These are phyloP conservation scores for Pythium vanterpoolii DNA, from an alignment of 352 stramenopile genomes.

Conservation along the genomic window DNA sequence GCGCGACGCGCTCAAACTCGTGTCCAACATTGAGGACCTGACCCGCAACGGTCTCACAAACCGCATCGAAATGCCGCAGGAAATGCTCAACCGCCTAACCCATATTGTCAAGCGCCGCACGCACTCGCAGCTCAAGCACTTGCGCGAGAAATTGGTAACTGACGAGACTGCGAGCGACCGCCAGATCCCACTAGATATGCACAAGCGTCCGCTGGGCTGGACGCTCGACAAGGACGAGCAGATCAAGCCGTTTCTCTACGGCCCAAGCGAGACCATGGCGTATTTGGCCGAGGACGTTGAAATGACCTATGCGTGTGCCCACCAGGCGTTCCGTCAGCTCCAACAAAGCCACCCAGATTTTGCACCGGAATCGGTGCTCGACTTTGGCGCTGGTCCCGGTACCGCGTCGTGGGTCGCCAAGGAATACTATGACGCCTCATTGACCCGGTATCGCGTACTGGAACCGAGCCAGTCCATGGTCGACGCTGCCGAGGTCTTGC, in stretches of 20 bases:
- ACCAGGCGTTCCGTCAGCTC: constrained; percentile 71
- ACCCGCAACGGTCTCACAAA: constrained; percentile 61
- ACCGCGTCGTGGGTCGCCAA: constrained; percentile 78
- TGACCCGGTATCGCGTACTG: constrained; percentile 67
- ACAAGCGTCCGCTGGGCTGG: constrained; percentile 76
- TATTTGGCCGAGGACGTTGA: constrained; percentile 80
- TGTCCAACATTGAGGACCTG: constrained; percentile 58
- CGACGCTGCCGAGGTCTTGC: constrained; percentile 63
- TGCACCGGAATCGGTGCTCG: constrained; percentile 57
- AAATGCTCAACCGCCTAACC: constrained; percentile 58
- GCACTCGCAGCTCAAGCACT: constrained; percentile 71
- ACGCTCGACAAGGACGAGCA: constrained; percentile 64
- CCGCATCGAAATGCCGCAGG: constrained; percentile 69
- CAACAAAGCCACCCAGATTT: constrained; percentile 53
- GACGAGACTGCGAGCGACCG: constrained; percentile 45
- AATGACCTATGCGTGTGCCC: constrained; percentile 56
- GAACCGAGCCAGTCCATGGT: constrained; percentile 87
- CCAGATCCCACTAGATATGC: constrained; percentile 67
- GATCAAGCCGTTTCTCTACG: constrained; percentile 66
- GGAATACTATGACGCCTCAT: constrained; percentile 56
- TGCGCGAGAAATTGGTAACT: constrained; percentile 51
- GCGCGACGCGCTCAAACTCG: constrained; percentile 35
- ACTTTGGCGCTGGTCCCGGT: constrained; percentile 74
- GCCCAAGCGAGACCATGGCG: constrained; percentile 64
- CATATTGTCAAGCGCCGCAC: constrained; percentile 60